Evolutionary conservation across 371 early-diverging fungal genomes (phyloP).

Genomic region (Mucor racemosus): DNA sequence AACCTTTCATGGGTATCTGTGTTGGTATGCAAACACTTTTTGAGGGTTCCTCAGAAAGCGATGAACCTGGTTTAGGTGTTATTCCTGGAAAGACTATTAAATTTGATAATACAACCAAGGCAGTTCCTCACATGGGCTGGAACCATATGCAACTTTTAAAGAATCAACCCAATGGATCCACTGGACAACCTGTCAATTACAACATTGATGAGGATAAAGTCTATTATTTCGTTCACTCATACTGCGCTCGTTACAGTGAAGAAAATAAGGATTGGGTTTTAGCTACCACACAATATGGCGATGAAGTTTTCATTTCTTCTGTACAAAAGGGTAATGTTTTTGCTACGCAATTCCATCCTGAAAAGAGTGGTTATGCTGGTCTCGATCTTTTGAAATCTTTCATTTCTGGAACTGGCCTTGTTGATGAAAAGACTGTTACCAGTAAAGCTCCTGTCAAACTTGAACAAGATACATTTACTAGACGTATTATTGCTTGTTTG

Average conservation of each 20-base stretch:
- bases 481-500: constrained; percentile 95
- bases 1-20: constrained; percentile 97
- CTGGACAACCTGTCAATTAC: constrained; percentile 36
- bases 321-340: constrained; percentile 87
- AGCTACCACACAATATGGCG: constrained; percentile 84
- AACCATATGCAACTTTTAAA: constrained; percentile 70
- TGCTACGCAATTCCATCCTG: constrained; percentile 98
- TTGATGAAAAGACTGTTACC: constrained; percentile 30
- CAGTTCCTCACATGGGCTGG: constrained; percentile 99
- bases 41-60: constrained; percentile 88
- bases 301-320: constrained; percentile 84
- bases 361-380: constrained; percentile 94
- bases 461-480: constrained; percentile 69
- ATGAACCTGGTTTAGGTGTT: constrained; percentile 83
- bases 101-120: constrained; percentile 71
- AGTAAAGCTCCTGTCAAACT: constrained; percentile 34
- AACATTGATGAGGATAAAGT: constrained; percentile 55
- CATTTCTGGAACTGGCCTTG: constrained; percentile 61
- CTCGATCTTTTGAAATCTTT: constrained; percentile 82
- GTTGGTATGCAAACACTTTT: constrained; percentile 97
- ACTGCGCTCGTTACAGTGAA: constrained; percentile 73
- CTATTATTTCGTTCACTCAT: constrained; percentile 98
- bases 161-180: constrained; percentile 24
- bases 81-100: constrained; percentile 75
- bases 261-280: constrained; percentile 67